Conservation (phyloP, 495 filamentous ascomycete species). For the Neurospora africana region DNA sequence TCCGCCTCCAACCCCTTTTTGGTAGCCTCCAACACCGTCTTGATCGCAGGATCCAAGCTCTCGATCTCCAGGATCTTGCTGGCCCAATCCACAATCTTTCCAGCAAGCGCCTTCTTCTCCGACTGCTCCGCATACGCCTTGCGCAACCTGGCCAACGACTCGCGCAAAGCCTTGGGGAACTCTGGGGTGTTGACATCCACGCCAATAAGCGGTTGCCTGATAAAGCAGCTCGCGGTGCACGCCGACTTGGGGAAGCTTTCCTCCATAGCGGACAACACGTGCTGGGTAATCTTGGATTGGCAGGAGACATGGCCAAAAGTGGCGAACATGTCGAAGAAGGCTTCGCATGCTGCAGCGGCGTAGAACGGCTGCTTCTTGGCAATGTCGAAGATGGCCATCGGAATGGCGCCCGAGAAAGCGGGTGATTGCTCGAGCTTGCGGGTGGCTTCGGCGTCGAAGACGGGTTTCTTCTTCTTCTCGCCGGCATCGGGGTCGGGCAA, state of each 20-base stretch:
- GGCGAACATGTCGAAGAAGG: constrained; percentile 73
- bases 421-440: constrained; percentile 64
- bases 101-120: constrained; percentile 34
- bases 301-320: constrained; percentile 55
- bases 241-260: constrained; percentile 47
- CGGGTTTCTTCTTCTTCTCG: constrained; percentile 17
- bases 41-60: constrained; percentile 54
- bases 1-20: constrained; percentile 21
- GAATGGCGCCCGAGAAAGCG: constrained; percentile 79
- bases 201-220: constrained; percentile 59
- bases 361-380: constrained; percentile 67
- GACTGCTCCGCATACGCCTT: constrained; percentile 32
- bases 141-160: constrained; percentile 48
- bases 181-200: constrained; percentile 49
- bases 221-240: constrained; percentile 54
- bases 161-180: constrained; percentile 63
- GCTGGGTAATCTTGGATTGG: constrained; percentile 57
- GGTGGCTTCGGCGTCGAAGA: constrained; percentile 47
- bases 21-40: constrained; percentile 53
- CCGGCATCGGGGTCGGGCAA: constrained; percentile 28
- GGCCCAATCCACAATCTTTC: constrained; percentile 50
- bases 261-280: constrained; percentile 57
- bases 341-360: constrained; percentile 50
- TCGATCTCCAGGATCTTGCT: constrained; percentile 42
- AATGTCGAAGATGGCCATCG: constrained; percentile 82